These are phyloP conservation scores for Tilletia caries DNA, from an alignment of 1,284 basidiomycete genomes.

Conservation along the genomic window DNA sequence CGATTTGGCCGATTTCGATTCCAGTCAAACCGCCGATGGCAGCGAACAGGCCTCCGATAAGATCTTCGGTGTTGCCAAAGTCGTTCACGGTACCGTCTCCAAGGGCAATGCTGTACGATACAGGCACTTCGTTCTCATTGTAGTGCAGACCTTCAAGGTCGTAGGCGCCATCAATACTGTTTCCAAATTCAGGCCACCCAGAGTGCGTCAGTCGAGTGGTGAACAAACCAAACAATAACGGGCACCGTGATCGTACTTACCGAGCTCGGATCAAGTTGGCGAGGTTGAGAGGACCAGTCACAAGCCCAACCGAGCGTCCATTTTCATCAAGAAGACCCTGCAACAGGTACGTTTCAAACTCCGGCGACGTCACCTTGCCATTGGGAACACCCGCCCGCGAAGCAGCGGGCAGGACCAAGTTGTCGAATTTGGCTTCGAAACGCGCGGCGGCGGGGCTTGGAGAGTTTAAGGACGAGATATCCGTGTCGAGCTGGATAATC, in stretches of 20 bases:
- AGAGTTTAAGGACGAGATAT: background rate
- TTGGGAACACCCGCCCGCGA: background rate
- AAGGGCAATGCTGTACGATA: background rate
- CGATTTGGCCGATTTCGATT: background rate
- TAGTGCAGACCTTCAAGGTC: background rate
- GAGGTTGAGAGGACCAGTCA: background rate
- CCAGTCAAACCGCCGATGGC: background rate
- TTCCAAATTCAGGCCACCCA: too few relatives aligned
- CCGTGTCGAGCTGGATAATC: constrained; percentile 9
- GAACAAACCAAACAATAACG: too few relatives aligned
- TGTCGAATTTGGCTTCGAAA: background rate
- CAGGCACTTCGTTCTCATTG: background rate
- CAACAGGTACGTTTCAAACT: background rate
- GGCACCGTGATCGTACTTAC: too few relatives aligned
- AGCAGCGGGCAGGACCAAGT: background rate
- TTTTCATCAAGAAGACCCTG: background rate
- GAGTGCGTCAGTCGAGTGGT: too few relatives aligned
- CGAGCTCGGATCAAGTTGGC: constrained; percentile 4
- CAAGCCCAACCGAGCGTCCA: background rate
- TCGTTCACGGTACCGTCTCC: background rate
- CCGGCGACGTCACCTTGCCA: background rate
- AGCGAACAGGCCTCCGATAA: background rate
- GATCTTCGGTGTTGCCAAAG: background rate
- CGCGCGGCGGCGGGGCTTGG: background rate
- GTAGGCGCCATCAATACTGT: background rate